A percentile compares a stretch with the other conserved stretches of the same genome.
phyloP scores from a whole-genome alignment of 2,329 filamentous ascomycete species.

The Calcarisporium arbuscula region DNA sequence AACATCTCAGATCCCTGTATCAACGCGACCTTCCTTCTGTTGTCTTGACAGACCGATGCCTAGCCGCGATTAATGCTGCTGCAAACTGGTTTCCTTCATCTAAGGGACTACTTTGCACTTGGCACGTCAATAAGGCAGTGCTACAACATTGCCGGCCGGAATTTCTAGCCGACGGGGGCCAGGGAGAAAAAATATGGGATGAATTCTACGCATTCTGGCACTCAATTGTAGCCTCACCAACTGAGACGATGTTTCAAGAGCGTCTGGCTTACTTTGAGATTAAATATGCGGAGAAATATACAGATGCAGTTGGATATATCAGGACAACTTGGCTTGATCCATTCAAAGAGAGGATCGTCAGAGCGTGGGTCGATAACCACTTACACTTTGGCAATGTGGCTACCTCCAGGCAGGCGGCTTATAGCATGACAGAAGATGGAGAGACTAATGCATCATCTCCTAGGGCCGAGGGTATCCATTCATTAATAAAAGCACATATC shows the following conservation, averaged over 20 bases:
- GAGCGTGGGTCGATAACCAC: constrained; percentile 15
- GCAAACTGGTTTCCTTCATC: constrained; percentile 8
- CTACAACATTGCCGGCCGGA: background rate
- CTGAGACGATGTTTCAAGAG: constrained; percentile 11
- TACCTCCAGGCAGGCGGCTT: too few relatives aligned
- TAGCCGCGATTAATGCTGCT: constrained; percentile 11
- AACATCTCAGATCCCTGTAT: constrained; percentile 11
- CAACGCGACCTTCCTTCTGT: constrained; percentile 9
- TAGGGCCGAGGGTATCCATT: too few relatives aligned
- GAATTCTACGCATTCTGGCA: constrained; percentile 15
- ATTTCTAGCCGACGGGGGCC: constrained; percentile 5
- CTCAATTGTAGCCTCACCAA: constrained; percentile 12
- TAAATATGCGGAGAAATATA: constrained; percentile 10
- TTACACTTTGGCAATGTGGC: constrained; percentile 14
- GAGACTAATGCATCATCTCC: too few relatives aligned
- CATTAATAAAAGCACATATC: too few relatives aligned
- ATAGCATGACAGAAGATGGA: too few relatives aligned
- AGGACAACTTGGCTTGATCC: constrained; percentile 12
- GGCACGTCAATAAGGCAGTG: constrained; percentile 13
- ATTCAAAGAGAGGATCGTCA: constrained; percentile 16
- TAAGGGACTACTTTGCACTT: constrained; percentile 11
- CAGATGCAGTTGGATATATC: constrained; percentile 15
- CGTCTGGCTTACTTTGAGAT: constrained; percentile 10
- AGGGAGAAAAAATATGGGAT: constrained; percentile 7
- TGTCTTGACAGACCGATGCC: constrained; percentile 13